A percentile compares a stretch with the other conserved stretches of the same genome.
Evolutionary conservation across 2,329 filamentous ascomycete species (phyloP).

Genomic region (Hirsutella thompsonii): DNA sequence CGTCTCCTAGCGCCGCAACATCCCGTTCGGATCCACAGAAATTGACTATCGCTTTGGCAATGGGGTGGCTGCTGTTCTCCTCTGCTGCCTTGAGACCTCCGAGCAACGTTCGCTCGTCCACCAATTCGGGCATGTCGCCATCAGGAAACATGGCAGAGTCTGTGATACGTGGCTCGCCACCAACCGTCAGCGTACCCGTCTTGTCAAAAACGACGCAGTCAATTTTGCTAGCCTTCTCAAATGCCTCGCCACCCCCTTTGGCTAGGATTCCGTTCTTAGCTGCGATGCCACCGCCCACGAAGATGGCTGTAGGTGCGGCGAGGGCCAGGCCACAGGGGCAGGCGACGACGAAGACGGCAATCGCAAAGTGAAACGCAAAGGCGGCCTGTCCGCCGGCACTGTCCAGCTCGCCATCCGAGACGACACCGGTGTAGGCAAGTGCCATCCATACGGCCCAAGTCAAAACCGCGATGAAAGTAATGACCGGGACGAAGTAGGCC

Average conservation of each 20-base stretch:
- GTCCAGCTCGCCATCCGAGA: constrained; percentile 45
- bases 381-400: constrained; percentile 52
- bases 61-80: constrained; percentile 60
- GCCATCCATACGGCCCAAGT: constrained; percentile 63
- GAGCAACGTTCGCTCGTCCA: constrained; percentile 24
- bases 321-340: constrained; percentile 76
- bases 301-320: constrained; percentile 76
- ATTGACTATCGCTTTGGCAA: constrained; percentile 55
- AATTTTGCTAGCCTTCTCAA: constrained; percentile 69
- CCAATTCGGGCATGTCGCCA: constrained; percentile 5
- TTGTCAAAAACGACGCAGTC: constrained; percentile 81
- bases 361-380: constrained; percentile 71
- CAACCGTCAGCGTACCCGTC: constrained; percentile 67
- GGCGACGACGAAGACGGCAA: constrained; percentile 76
- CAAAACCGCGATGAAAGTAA: constrained; percentile 54
- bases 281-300: constrained; percentile 69
- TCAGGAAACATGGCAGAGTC: constrained; percentile 31
- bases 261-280: constrained; percentile 70
- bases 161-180: constrained; percentile 59
- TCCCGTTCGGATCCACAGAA: constrained; percentile 37
- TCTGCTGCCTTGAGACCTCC: constrained; percentile 49
- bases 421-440: constrained; percentile 43
- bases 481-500: constrained; percentile 62
- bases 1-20: constrained; percentile 20
- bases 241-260: constrained; percentile 74